Evolutionary conservation across 2,329 filamentous ascomycete species (phyloP), one percentile per base, ranked within the genome.

Genomic region (Plenodomus biglobosus): DNA sequence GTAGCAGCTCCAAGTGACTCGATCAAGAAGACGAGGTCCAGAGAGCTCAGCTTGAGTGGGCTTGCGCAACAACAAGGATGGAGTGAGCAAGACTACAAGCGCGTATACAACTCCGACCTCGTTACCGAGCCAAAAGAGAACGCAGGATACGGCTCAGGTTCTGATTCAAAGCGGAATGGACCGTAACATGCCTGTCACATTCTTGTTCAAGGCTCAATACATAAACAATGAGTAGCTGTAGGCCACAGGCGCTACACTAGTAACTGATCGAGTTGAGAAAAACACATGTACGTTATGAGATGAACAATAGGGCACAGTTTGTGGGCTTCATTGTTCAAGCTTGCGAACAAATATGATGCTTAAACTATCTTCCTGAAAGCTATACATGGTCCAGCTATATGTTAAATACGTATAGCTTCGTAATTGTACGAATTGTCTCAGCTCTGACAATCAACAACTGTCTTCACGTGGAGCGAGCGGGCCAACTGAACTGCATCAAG

Each of bases 51-150:
- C 38, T 45, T 72, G 15, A 65, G 60, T 2, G 46, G 49, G 15
- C 45, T 72, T 40, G 67, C 61, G 1, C 58, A 65, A 22, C 54
- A 66, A 42, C 65, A 66, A 46, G 65, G 65, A 35, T 72, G 67
- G 67, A 70, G 43, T 38, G 64, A 66, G 49, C 64, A 71, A 52
- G 69, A 72, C 30, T 60, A 58, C 46, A 72, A 66, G 53, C 62
- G 66, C 32, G 41, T 70, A 8, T 69, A 61, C 38, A 69, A 53
- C 43, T 52, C 55, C 3, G 49, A 52, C 17, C 37, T 69, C 50
- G 58, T 61, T 48, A 59, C 56, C 36, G 55, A 58, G 18, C 59
- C 57, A 2, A 58, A 62, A 27, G 51, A 55, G 6, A 50, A 59
- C 35, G 52, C 50, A 6, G 68, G 68, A 1, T 71, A 72, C 50